Conservation (phyloP, 2,329 filamentous ascomycete genomes). For the Xylariaceae sp. region DNA sequence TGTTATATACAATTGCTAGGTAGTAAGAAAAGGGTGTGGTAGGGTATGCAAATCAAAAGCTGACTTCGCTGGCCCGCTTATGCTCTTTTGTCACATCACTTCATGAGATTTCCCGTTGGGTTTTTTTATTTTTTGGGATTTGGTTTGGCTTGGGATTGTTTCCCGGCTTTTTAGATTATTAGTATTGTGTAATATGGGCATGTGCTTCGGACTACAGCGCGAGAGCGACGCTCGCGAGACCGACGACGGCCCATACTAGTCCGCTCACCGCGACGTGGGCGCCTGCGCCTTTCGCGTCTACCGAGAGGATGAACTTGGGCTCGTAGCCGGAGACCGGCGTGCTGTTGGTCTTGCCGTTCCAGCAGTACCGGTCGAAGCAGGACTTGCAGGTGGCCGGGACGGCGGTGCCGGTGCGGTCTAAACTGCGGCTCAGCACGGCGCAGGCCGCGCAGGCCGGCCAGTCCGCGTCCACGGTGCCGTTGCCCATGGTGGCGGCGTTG, state of each 20-base stretch:
- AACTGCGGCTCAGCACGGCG: conserved; percentile 73
- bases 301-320: conserved; percentile 35
- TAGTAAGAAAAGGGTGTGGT: no score
- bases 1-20: no score
- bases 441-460: conserved; percentile 88
- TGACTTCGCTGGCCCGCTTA: no score
- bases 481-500: conserved; percentile 76
- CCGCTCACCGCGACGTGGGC: neutral
- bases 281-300: conserved; percentile 7
- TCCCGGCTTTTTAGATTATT: no score
- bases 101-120: no score
- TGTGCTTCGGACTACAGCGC: neutral
- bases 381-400: conserved; percentile 67
- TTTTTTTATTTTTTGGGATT: no score
- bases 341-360: conserved; percentile 67
- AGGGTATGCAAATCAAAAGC: no score
- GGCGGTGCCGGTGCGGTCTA: conserved; percentile 63
- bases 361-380: conserved; percentile 86
- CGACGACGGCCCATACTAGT: conserved; percentile 6
- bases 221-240: conserved; percentile 6
- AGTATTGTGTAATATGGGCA: no score
- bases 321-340: conserved; percentile 36
- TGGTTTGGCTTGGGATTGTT: no score
- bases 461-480: conserved; percentile 65
- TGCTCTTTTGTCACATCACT: no score